Evolutionary conservation across 108 stramenopile species (phyloP).

Genomic region (Nitzschia sp.): DNA sequence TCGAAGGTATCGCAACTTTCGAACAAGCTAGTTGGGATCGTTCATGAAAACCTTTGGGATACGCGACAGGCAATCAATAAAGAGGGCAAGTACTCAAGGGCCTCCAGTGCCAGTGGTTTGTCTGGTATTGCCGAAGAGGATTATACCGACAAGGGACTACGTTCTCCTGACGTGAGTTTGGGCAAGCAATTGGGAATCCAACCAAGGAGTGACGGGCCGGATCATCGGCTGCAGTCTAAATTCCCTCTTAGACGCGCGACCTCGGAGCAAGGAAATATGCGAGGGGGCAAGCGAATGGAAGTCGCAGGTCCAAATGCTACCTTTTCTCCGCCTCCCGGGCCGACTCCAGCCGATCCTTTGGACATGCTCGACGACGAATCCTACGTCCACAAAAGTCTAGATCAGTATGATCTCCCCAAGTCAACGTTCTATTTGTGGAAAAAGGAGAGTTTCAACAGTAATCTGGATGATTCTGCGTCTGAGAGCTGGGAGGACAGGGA

Average conservation of each 20-base stretch:
- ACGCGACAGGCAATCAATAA: slow-evolving; percentile 35
- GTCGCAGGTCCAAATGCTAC: too few relatives aligned
- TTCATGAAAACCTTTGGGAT: slow-evolving; percentile 68
- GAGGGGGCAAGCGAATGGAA: too few relatives aligned
- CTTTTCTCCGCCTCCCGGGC: too few relatives aligned
- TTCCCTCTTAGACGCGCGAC: slow-evolving; percentile 12
- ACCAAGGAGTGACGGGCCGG: slow-evolving; percentile 27
- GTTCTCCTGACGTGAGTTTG: neutral
- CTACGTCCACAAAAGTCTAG: neutral
- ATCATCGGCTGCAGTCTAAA: slow-evolving; percentile 16
- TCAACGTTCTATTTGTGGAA: slow-evolving; percentile 79
- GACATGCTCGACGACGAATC: neutral
- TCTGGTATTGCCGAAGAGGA: slow-evolving; percentile 49
- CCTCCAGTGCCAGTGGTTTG: slow-evolving; percentile 17
- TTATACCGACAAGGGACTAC: neutral
- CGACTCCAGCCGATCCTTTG: neutral
- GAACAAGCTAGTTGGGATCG: slow-evolving; percentile 61
- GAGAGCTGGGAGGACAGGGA: slow-evolving; percentile 44
- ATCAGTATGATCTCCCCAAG: slow-evolving; percentile 39
- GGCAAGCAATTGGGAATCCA: neutral
- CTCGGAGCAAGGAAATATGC: slow-evolving; percentile 8
- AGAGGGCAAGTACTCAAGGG: neutral
- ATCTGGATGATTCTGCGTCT: slow-evolving; percentile 19
- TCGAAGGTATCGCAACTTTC: slow-evolving; percentile 61
- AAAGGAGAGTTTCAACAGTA: slow-evolving; percentile 52